These are phyloP conservation scores for Ogataea paradorogensis DNA, from an alignment of 805 yeast species.

Conservation along the genomic window DNA sequence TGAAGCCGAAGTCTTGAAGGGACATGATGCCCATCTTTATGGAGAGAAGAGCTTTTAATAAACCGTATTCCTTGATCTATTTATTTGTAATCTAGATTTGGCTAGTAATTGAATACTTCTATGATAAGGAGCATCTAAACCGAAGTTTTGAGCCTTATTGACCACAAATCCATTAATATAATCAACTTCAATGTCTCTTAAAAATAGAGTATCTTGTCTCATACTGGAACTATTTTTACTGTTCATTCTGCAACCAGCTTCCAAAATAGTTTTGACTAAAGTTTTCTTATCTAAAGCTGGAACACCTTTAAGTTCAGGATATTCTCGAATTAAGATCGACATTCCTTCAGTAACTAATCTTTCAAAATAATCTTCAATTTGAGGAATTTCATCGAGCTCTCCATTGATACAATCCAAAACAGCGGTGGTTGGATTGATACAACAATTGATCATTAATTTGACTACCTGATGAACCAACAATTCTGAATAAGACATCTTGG, in stretches of 20 bases:
- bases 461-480: constrained; percentile 59
- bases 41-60: constrained; percentile 3
- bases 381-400: constrained; percentile 48
- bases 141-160: constrained; percentile 46
- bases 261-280: constrained; percentile 30
- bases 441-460: constrained; percentile 76
- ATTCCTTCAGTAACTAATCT: constrained; percentile 46
- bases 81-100: constrained; percentile 31
- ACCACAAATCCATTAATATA: constrained; percentile 81
- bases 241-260: constrained; percentile 29
- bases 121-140: constrained; percentile 46
- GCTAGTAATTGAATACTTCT: constrained; percentile 45
- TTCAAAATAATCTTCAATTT: constrained; percentile 35
- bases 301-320: constrained; percentile 28
- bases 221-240: constrained; percentile 64
- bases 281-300: constrained; percentile 34
- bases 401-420: constrained; percentile 77
- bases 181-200: constrained; percentile 70
- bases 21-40: constrained; percentile 11
- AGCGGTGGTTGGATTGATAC: constrained; percentile 83
- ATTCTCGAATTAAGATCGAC: constrained; percentile 36
- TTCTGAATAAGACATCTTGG: constrained; percentile 38
- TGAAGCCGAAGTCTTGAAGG: constrained; percentile 17
- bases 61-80: constrained; percentile 9
- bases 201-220: constrained; percentile 60